Evolutionary conservation across 192 early-diverging fungal species (phyloP).

Genomic region (Coemansia pectinata): DNA sequence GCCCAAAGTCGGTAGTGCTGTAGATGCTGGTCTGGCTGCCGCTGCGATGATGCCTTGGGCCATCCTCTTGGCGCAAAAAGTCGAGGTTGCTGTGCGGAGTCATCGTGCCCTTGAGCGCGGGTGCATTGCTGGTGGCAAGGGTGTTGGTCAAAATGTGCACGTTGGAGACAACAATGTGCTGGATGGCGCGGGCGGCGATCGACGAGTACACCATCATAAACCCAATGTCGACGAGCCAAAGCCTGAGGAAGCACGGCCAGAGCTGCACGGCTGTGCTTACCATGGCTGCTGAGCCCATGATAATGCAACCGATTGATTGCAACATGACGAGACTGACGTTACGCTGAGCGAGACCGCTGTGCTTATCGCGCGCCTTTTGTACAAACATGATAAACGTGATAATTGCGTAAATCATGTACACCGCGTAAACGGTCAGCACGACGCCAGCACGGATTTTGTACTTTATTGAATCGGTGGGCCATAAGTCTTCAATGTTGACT

Average conservation of each 20-base stretch:
- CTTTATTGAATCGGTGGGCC: constrained; percentile 12
- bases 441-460: constrained; percentile 41
- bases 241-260: constrained; percentile 46
- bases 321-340: constrained; percentile 23
- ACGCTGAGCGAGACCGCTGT: constrained; percentile 43
- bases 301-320: constrained; percentile 23
- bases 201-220: constrained; percentile 29
- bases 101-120: constrained; percentile 23
- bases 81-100: constrained; percentile 19
- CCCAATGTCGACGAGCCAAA: constrained; percentile 38
- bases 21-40: constrained; percentile 40
- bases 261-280: constrained; percentile 31
- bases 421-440: constrained; percentile 16
- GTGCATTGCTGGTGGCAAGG: constrained; percentile 30
- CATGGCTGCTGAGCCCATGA: constrained; percentile 23
- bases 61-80: constrained; percentile 7
- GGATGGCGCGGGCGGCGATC: constrained; percentile 27
- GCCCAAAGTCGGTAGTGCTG: constrained; percentile 33
- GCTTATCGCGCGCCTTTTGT: constrained; percentile 43
- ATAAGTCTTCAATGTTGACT: constrained; percentile 12
- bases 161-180: constrained; percentile 44
- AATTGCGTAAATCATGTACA: constrained; percentile 31
- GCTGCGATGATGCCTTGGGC: constrained; percentile 8
- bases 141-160: constrained; percentile 38
- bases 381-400: constrained; percentile 40